Conservation (phyloP, 2,329 filamentous ascomycete species). For the Ophiostoma sp. region DNA sequence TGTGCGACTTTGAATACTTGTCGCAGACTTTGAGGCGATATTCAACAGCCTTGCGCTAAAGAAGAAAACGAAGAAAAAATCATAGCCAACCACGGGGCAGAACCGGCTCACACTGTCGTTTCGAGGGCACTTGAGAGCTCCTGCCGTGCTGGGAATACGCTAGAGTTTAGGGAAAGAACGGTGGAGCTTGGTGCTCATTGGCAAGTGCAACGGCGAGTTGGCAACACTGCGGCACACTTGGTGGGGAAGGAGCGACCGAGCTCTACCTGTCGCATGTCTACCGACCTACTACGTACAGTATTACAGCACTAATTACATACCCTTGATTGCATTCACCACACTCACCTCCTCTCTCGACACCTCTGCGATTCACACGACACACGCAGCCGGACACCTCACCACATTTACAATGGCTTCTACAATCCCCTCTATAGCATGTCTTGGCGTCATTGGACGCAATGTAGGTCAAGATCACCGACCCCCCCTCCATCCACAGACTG, state of each 20-base stretch:
- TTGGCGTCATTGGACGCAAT: conserved; percentile 90
- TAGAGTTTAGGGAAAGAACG: conserved; percentile 14
- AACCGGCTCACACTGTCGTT: conserved; percentile 19
- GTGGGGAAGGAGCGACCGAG: conserved; percentile 14
- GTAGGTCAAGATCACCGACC: conserved; percentile 45
- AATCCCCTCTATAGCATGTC: conserved; percentile 79
- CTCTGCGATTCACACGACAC: conserved; percentile 2
- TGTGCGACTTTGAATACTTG: neutral
- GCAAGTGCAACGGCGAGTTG: neutral
- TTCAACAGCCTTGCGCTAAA: conserved; percentile 22
- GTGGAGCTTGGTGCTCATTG: conserved; percentile 7
- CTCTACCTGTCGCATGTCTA: neutral
- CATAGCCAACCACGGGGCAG: conserved; percentile 23
- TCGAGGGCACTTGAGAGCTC: neutral
- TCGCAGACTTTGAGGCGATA: neutral
- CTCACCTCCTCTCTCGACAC: neutral
- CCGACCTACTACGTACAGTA: neutral
- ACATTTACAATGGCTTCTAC: conserved; percentile 49
- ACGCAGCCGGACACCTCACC: neutral
- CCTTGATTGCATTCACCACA: neutral
- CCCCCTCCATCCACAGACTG: neutral
- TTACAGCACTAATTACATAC: neutral
- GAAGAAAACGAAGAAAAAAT: conserved; percentile 10
- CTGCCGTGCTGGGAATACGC: neutral
- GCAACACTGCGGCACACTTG: conserved; percentile 11